Evolutionary conservation across 768 basidiomycete species (phyloP).

Genomic region (Leccinum ochraceum): DNA sequence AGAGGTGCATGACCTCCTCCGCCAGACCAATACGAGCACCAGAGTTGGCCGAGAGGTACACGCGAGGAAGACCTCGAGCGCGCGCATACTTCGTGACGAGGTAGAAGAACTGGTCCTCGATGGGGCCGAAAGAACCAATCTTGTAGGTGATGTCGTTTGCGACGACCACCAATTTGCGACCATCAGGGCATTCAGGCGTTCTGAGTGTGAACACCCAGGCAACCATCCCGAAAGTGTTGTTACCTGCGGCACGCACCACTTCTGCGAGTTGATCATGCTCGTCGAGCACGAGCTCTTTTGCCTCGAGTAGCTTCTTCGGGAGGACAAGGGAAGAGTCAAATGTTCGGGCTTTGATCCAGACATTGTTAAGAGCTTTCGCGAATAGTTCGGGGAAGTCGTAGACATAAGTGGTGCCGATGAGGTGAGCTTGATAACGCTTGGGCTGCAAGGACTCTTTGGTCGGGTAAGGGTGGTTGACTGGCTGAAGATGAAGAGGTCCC

Average conservation of each 20-base stretch:
- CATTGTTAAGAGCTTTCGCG: slow-evolving; percentile 92
- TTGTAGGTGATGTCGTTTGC: slow-evolving; percentile 99
- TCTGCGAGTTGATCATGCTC: slow-evolving; percentile 90
- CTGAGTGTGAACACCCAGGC: slow-evolving; percentile 93
- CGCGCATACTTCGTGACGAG: slow-evolving; percentile 94
- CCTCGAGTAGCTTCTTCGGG: slow-evolving; percentile 79
- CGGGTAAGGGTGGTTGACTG: slow-evolving; percentile 89
- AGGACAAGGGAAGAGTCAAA: slow-evolving; percentile 63
- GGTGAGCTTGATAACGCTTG: slow-evolving; percentile 97
- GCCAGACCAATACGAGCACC: slow-evolving; percentile 96
- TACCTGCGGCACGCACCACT: slow-evolving; percentile 90
- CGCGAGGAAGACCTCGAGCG: slow-evolving; percentile 82
- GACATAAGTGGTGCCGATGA: slow-evolving; percentile 97
- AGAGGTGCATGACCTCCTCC: slow-evolving; percentile 85
- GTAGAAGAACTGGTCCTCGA: slow-evolving; percentile 96
- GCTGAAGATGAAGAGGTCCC: slow-evolving; percentile 94
- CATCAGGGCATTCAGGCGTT: slow-evolving; percentile 90
- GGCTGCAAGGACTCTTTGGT: slow-evolving; percentile 99
- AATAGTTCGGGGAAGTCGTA: slow-evolving; percentile 99
- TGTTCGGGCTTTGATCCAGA: slow-evolving; percentile 78
- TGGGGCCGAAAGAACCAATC: slow-evolving; percentile 96
- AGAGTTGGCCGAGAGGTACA: slow-evolving; percentile 98
- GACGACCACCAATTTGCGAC: slow-evolving; percentile 85
- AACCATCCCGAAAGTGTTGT: slow-evolving; percentile 96
- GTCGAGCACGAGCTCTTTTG: slow-evolving; percentile 90